Evolutionary conservation across 2,329 filamentous ascomycete species (phyloP), one percentile per base, ranked within the genome.

Genomic region (Tolypocladium pustulatum): DNA sequence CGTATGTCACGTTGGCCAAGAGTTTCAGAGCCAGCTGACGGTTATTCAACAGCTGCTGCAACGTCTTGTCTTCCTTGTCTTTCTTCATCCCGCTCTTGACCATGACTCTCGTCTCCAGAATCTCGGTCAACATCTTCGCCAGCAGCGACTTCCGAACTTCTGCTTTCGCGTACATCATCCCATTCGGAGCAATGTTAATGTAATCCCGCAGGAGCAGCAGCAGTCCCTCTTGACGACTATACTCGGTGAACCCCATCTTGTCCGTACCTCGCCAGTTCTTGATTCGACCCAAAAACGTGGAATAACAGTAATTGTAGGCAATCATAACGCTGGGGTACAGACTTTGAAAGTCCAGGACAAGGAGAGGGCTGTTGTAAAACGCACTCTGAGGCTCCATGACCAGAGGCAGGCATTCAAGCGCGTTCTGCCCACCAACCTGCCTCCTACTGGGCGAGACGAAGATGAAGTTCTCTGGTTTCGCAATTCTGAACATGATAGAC

Each of bases 251-350:
- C 0, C 94, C 94, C 88, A 99, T 91, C 74, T 97, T 96, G 76
- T 91, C 92, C 36, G 83, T 85, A 2, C 91, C 92, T n/a, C 91
- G 85, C 93, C 93, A 97, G 65, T 86, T 84, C 34, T 86, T 83
- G 43, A 96, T 86, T 36, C 94, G 85, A 0, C 94, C 94, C 0
- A 97, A 79, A 65, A 92, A 99, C 0, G 94, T 99, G 0, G 94
- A 97, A 69, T 99, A 99, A 75, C 94, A 99, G 69, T 97, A 94
- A 68, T 99, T 99, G 76, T 99, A 97, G 0, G 94, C 94, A 68
- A 99, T 97, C 91, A 99, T 97, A 61, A 97, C 87, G 72, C 92
- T 97, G 0, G 94, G 94, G 64, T 99, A 99, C 54, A 99, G 76
- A 60, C 91, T 96, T 68, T 97, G 93, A 63, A 99, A 99, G 72